Percentiles rank a stretch among this genome's conserved stretches.
phyloP scores from a whole-genome alignment of 2,329 filamentous ascomycete species.

The Stagonosporopsis rhizophila region DNA sequence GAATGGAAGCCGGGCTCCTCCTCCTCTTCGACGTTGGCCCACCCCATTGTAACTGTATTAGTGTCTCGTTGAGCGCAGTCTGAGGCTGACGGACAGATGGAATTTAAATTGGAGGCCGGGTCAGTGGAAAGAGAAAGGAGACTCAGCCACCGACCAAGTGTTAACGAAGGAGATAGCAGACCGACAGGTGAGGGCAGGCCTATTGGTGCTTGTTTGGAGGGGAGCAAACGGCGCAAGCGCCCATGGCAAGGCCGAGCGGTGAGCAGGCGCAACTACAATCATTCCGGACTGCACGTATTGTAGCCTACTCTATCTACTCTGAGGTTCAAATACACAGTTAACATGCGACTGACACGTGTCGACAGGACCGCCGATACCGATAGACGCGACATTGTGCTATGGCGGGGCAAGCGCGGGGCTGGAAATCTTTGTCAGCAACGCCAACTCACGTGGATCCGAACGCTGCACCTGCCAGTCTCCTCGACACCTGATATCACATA shows the following conservation, averaged over 20 bases:
- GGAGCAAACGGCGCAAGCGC: slow-evolving; percentile 28
- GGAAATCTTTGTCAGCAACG: slow-evolving; percentile 26
- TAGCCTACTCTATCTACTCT: neutral
- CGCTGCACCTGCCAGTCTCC: slow-evolving; percentile 1
- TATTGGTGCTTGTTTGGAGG: slow-evolving; percentile 18
- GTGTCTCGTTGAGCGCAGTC: no score
- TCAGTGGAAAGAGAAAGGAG: neutral
- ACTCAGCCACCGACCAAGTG: neutral
- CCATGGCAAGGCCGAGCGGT: slow-evolving; percentile 11
- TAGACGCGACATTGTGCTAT: neutral
- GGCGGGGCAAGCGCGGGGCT: slow-evolving; percentile 30
- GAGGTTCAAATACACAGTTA: no score
- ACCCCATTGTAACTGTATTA: slow-evolving; percentile 22
- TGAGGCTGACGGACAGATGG: neutral
- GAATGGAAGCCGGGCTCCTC: slow-evolving; percentile 26
- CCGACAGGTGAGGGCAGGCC: slow-evolving; percentile 9
- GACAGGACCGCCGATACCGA: neutral
- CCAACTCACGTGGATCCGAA: slow-evolving; percentile 35
- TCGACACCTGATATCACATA: slow-evolving; percentile 1
- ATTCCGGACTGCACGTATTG: neutral
- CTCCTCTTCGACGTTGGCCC: slow-evolving; percentile 27
- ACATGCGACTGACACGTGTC: neutral
- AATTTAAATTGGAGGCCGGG: neutral
- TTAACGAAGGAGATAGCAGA: slow-evolving; percentile 15
- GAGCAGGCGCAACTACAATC: neutral